Evolutionary conservation across 257 asterid species (phyloP).

Genomic region (Linderniella brevidens): DNA sequence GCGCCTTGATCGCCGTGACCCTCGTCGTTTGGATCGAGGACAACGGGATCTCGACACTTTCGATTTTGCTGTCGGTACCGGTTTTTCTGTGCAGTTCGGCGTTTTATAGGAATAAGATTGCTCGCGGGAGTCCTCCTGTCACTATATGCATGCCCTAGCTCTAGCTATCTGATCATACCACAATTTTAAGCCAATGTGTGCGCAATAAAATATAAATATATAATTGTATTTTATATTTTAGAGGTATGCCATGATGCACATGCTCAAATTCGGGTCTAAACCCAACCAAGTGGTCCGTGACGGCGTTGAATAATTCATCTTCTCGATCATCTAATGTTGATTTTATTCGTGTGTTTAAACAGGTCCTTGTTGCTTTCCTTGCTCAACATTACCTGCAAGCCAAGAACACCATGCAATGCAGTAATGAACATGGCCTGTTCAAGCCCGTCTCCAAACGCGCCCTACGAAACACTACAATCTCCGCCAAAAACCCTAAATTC

Average conservation of each 20-base stretch:
- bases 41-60: conserved; percentile 50
- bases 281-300: too few species aligned
- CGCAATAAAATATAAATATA: too few species aligned
- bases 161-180: too few species aligned
- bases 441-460: conserved; percentile 24
- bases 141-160: conserved; percentile 31
- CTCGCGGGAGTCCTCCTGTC: conserved; percentile 71
- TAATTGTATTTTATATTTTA: too few species aligned
- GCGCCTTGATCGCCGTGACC: conserved; percentile 73
- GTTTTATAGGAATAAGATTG: conserved; percentile 54
- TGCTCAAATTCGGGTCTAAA: too few species aligned
- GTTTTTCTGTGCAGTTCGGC: conserved; percentile 47
- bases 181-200: too few species aligned
- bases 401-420: conserved; percentile 37
- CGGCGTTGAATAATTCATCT: too few species aligned
- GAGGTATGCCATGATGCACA: too few species aligned
- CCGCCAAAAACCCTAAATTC: conserved; percentile 34
- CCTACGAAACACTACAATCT: too few species aligned
- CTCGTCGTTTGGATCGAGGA: conserved; percentile 86
- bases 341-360: too few species aligned
- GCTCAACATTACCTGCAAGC: conserved; percentile 23
- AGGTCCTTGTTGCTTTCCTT: conserved; percentile 36
- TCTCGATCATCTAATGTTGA: too few species aligned
- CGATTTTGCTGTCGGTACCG: conserved; percentile 54
- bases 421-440: conserved; percentile 22